phyloP scores from a whole-genome alignment of 2,329 filamentous ascomycete species.

The Xylaria sp. region DNA sequence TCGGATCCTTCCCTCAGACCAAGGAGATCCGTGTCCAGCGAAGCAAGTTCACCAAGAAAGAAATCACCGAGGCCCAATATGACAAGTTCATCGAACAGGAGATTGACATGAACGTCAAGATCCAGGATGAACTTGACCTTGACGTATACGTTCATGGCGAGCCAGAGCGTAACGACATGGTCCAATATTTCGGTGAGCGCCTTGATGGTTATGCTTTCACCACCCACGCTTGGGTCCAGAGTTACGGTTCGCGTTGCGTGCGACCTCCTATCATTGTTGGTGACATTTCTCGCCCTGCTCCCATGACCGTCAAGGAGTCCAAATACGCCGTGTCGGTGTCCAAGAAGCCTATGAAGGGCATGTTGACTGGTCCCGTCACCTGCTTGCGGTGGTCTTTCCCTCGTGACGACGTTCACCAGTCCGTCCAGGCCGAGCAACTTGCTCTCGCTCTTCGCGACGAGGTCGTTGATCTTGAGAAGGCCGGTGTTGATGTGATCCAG shows the following conservation, averaged over 20 bases:
- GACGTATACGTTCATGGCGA: slow-evolving; percentile 99
- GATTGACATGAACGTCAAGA: slow-evolving; percentile 93
- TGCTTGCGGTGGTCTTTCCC: slow-evolving; percentile 99
- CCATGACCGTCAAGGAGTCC: slow-evolving; percentile 99
- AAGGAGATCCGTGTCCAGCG: slow-evolving; percentile 97
- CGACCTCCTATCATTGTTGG: slow-evolving; percentile 98
- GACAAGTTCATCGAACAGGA: slow-evolving; percentile 99
- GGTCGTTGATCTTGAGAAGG: slow-evolving; percentile 96
- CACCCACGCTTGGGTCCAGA: slow-evolving; percentile 98
- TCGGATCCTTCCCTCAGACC: slow-evolving; percentile 99
- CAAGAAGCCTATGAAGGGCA: slow-evolving; percentile 99
- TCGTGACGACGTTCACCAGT: slow-evolving; percentile 99
- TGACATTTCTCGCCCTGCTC: slow-evolving; percentile 94
- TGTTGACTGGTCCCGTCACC: slow-evolving; percentile 99
- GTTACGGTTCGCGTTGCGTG: slow-evolving; percentile 97
- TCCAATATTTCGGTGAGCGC: slow-evolving; percentile 99
- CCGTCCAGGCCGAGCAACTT: slow-evolving; percentile 97
- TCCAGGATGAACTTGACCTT: slow-evolving; percentile 97
- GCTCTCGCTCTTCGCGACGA: slow-evolving; percentile 98
- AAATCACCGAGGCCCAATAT: slow-evolving; percentile 92
- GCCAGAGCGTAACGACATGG: slow-evolving; percentile 99
- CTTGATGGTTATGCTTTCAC: slow-evolving; percentile 98
- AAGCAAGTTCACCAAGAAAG: slow-evolving; percentile 98
- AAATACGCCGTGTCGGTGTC: slow-evolving; percentile 97
- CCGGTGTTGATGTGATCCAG: slow-evolving; percentile 97